Base-by-base conservation (phyloP, 208 protist genomes). In the Wallacemonas sp. region DNA sequence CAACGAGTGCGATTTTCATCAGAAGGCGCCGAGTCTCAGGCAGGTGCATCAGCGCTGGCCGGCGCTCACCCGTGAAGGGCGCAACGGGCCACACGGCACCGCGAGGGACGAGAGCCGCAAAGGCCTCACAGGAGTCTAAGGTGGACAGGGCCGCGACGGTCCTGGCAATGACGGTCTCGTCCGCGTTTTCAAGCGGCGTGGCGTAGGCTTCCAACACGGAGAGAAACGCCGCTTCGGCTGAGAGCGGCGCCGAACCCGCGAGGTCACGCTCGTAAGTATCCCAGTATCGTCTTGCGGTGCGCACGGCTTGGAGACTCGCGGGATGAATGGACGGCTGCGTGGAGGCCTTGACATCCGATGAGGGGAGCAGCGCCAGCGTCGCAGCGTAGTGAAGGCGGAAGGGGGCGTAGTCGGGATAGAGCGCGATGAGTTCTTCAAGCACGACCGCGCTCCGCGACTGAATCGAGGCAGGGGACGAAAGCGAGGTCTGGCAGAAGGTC, bases 371-470 rank as follows among this genome's bases (percentile, higher is more conserved):
- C 29, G 68, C 38, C 9, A 85, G 21, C 30, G 63, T 33, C 14
- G 71, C 68, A 19, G 72, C 69, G 66, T 96, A 93, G 74, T 96
- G 90, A 19, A 89, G 67, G 2, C 90, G 78, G 17, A 93, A 70
- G 2, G 90, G 85, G 0, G 73, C 81, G 61, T 81, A 90, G 38
- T 65, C 26, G 0, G 80, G 77, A 43, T 87, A 39, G 0, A 96
- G 72, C 4, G 75, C 90, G 39, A 96, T 92, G n/a, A 93, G 80
- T 72, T 96, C 90, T 73, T 96, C 90, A 17, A 85, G 76, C 33
- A 82, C 64, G 0, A 83, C 87, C 0, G 90, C 81, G 5, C 65
- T 52, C 19, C 90, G 87, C 3, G 68, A 54, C 8, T 49, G 56
- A 12, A 73, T 68, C 1, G 70, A 64, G 0, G 43, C 6, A 4